Evolutionary conservation across 2,329 filamentous ascomycete genomes (phyloP).

Genomic region (Phyllosticta citribraziliensis): DNA sequence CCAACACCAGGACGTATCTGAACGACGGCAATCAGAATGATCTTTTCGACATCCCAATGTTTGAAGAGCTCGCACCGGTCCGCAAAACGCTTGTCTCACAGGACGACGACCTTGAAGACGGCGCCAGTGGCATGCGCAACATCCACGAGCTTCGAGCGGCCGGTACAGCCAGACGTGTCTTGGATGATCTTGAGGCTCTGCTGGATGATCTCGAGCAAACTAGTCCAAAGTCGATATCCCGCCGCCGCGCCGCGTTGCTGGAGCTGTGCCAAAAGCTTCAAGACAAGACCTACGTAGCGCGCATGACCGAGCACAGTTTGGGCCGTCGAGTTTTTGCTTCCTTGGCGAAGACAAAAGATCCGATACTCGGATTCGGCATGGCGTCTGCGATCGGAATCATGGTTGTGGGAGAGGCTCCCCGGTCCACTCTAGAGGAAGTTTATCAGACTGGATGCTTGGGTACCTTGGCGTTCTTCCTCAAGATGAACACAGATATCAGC

Average conservation of each 20-base stretch:
- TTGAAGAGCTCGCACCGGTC: neutral
- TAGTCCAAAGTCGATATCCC: slow-evolving; percentile 32
- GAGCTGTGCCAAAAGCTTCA: slow-evolving; percentile 46
- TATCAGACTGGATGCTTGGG: slow-evolving; percentile 43
- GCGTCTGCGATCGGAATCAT: slow-evolving; percentile 55
- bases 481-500: slow-evolving; percentile 45
- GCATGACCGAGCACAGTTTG: slow-evolving; percentile 65
- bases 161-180: slow-evolving; percentile 48
- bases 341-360: slow-evolving; percentile 37
- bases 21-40: slow-evolving; percentile 40
- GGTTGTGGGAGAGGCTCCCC: slow-evolving; percentile 49
- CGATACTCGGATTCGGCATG: slow-evolving; percentile 50
- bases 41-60: slow-evolving; percentile 23
- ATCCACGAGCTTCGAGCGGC: slow-evolving; percentile 53
- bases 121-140: slow-evolving; percentile 39
- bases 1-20: slow-evolving; percentile 49
- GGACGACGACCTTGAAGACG: slow-evolving; percentile 39
- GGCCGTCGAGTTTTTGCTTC: slow-evolving; percentile 58
- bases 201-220: slow-evolving; percentile 49
- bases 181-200: slow-evolving; percentile 44
- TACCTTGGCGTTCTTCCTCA: slow-evolving; percentile 49
- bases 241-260: slow-evolving; percentile 43
- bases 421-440: slow-evolving; percentile 50
- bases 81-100: neutral
- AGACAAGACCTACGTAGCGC: slow-evolving; percentile 53